Evolutionary conservation across 78 protist genomes (phyloP).

Genomic region (Dictyostelium intermedium): DNA sequence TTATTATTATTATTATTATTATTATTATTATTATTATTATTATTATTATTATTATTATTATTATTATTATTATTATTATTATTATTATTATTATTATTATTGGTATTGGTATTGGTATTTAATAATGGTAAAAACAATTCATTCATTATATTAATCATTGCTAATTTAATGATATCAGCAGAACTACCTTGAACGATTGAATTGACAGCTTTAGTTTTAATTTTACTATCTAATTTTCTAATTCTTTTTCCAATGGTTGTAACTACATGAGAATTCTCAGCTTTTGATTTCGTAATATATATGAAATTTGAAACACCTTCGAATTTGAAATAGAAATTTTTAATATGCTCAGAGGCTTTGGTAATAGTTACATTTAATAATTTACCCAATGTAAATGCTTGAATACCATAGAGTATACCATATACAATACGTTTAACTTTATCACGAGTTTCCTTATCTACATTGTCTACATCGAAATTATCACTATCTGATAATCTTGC

Average conservation of each 20-base stretch:
- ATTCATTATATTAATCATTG: slow-evolving; percentile 61
- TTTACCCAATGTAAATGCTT: not conserved
- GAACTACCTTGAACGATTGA: slow-evolving; percentile 87
- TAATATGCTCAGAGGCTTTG: not conserved
- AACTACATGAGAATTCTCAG: not conserved
- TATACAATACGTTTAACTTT: slow-evolving; percentile 65
- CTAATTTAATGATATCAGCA: slow-evolving; percentile 82
- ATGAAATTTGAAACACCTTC: not conserved
- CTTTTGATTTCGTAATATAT: not conserved
- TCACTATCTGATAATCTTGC: not conserved
- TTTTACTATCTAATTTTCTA: not conserved
- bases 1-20: not conserved
- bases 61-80: not conserved
- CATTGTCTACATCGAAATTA: not conserved
- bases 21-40: not conserved
- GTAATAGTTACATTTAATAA: not conserved
- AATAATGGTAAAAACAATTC: not conserved
- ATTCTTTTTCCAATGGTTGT: slow-evolving; percentile 42
- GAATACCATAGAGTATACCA: slow-evolving; percentile 83
- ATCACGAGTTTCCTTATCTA: not conserved
- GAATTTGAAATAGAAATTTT: not conserved
- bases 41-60: too few species aligned
- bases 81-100: not conserved
- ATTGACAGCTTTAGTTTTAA: slow-evolving; percentile 12
- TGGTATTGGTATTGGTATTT: not conserved